Conservation (phyloP, 2,329 filamentous ascomycete genomes). For the Verticillium nonalfalfae region DNA sequence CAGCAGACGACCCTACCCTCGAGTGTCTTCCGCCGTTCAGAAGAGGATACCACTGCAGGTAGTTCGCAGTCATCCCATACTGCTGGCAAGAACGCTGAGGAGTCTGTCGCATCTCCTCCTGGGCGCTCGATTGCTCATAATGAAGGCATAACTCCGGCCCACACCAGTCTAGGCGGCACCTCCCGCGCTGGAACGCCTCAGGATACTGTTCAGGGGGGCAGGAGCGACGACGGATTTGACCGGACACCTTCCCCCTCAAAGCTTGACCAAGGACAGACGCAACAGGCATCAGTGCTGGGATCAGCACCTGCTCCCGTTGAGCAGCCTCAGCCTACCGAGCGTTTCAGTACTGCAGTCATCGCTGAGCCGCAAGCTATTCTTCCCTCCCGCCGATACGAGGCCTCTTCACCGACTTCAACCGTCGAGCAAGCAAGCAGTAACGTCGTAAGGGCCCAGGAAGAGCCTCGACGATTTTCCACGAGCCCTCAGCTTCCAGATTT, state of each 20-base stretch:
- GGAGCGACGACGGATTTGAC: conserved; percentile 41
- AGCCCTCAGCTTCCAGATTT: conserved; percentile 55
- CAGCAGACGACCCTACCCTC: conserved; percentile 53
- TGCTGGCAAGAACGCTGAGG: not conserved
- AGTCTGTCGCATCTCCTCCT: not conserved
- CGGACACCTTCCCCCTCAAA: conserved; percentile 4
- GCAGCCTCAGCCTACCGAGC: not conserved
- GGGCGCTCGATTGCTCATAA: not conserved
- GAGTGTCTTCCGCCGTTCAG: conserved; percentile 70
- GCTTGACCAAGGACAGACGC: conserved; percentile 4
- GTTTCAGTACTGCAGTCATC: not conserved
- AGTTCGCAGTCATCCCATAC: conserved; percentile 2
- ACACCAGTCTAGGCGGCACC: not conserved
- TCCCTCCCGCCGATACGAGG: not conserved
- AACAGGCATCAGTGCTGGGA: not conserved
- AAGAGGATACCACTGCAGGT: conserved; percentile 45
- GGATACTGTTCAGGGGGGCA: conserved; percentile 46
- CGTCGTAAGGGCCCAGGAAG: conserved; percentile 3
- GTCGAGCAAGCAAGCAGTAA: not conserved
- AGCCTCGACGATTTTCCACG: conserved; percentile 30
- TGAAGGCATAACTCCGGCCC: conserved; percentile 4
- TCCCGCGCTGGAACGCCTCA: conserved; percentile 21
- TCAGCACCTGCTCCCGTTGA: not conserved
- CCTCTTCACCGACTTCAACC: not conserved
- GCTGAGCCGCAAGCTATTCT: not conserved